These are phyloP conservation scores for Colletotrichum eleusines DNA, from an alignment of 2,329 filamentous ascomycete genomes.

Conservation along the genomic window DNA sequence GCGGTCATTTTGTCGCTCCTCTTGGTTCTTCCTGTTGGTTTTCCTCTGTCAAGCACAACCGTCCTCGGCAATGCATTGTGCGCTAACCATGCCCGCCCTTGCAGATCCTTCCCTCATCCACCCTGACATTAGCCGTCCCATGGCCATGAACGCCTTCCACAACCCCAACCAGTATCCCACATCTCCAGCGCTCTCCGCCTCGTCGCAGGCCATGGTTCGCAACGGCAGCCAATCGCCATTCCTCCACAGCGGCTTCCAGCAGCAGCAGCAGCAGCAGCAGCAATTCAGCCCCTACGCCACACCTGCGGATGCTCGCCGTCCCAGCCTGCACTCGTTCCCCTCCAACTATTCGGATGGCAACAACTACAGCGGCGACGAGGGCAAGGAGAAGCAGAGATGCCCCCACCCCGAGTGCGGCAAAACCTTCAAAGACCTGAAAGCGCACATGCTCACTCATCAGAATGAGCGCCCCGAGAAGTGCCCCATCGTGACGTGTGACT, in stretches of 20 bases:
- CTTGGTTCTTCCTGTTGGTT: slow-evolving; percentile 66
- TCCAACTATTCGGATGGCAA: slow-evolving; percentile 71
- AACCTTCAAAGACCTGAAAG: slow-evolving; percentile 90
- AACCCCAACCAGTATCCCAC: slow-evolving; percentile 64
- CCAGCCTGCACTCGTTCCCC: slow-evolving; percentile 75
- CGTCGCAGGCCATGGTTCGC: slow-evolving; percentile 62
- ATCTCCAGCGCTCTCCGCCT: slow-evolving; percentile 74
- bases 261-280: slow-evolving; percentile 53
- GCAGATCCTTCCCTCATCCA: slow-evolving; percentile 70
- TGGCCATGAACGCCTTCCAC: slow-evolving; percentile 64
- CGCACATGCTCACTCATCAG: slow-evolving; percentile 95
- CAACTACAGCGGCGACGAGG: slow-evolving; percentile 71
- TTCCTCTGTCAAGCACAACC: slow-evolving; percentile 51
- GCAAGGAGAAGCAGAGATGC: slow-evolving; percentile 79
- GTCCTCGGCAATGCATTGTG: slow-evolving; percentile 39
- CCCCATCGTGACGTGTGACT: slow-evolving; percentile 91
- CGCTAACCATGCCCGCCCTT: slow-evolving; percentile 52
- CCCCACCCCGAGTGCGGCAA: slow-evolving; percentile 87
- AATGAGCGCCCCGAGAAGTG: slow-evolving; percentile 94
- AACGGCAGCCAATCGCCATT: slow-evolving; percentile 76
- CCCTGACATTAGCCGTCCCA: slow-evolving; percentile 63
- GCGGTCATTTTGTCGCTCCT: slow-evolving; percentile 65
- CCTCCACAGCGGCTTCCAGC: slow-evolving; percentile 66
- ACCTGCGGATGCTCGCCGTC: slow-evolving; percentile 67
- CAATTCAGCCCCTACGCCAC: slow-evolving; percentile 67